Base-by-base conservation (phyloP, 1,139 yeast species). In the Geotrichum restrictum region DNA sequence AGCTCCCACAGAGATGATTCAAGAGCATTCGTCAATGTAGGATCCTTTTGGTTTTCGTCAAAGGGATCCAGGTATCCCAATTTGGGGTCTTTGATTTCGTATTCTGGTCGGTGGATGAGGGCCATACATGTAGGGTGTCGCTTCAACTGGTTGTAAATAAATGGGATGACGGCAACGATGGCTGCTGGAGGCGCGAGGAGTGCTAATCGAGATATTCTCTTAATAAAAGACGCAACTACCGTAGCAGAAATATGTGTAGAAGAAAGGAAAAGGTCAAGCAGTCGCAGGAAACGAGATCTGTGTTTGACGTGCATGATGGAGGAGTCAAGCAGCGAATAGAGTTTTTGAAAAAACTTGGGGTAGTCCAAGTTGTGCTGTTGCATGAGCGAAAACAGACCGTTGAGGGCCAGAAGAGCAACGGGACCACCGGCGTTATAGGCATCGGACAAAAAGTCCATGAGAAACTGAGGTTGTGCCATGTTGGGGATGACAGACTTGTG, bases 51-150 rank as follows among this genome's bases (percentile, higher is more conserved):
- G 1, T 68, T 56, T 36, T 74, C 71, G 59, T 85, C 75, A 65
- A 79, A 93, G 2, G 95, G 86, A 64, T 93, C 98, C 1, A 58
- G 59, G 61, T 77, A 81, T 7, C 55, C 55, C 3, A 21, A 29
- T 4, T 31, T 33, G 7, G 29, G 43, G 22, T 38, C 48, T 3
- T 66, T 62, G 11, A 63, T 61, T 1, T 64, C 67, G 6, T 62
- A 61, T 14, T 71, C 64, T 0, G 70, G 65, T 44, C 81, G 76
- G 64, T 93, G 98, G 45, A 93, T 76, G 79, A 93, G 75, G 22
- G 84, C 74, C 96, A 91, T 91, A 74, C 97, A 89, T 3, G 93
- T 80, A 39, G 98, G 97, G 69, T 93, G 97, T 62, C 88, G 81
- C 66, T 88, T 91, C 60, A 94, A 71, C 59, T 89, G 76, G 68